Evolutionary conservation across 1,139 yeast genomes (phyloP), one percentile per base, ranked within the genome.

Genomic region (Debaryomyces singareniensis): DNA sequence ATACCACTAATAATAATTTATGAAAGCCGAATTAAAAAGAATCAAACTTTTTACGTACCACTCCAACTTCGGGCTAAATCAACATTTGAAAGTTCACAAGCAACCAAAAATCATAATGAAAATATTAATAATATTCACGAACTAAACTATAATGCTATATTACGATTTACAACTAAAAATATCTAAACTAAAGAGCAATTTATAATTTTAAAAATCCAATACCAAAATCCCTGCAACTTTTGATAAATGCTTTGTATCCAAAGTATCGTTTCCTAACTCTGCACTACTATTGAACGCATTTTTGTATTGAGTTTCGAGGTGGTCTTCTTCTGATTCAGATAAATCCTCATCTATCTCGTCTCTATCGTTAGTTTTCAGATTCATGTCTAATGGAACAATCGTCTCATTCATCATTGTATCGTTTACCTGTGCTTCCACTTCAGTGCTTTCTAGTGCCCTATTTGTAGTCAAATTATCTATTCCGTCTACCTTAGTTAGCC

Each of bases 221-320:
- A 73, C 61, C 27, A 76, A 51, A 15, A 74, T 53, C 2, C 81
- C 82, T 2, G 78, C 74, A 10, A 75, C 55, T 20, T 68, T 68
- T 9, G 68, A 62, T 29, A 76, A 45, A 47, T 75, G 78, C 29
- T 73, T 56, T 2, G 75, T 59, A 43, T 75, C 79, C 27, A 75
- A 45, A 6, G 59, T 56, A 34, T 65, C 66, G 31, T 53, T 55
- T 4, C 49, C 38, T 16, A 36, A 20, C 20, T 41, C 37, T 27
- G 33, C 28, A 12, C 35, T 33, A 16, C 44, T 31, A 31, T 45
- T 40, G 31, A 25, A 35, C 18, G 51, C 34, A 5, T 44, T 33
- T 22, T 43, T 44, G n/a, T 40, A 31, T 31, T 53, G 57, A 2
- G 58, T 48, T 43, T 48, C 21, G 37, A 29, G 7, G 31, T 28